These are phyloP conservation scores for Aquilaria malaccensis DNA, from an alignment of 345 rosid species.

Conservation along the genomic window DNA sequence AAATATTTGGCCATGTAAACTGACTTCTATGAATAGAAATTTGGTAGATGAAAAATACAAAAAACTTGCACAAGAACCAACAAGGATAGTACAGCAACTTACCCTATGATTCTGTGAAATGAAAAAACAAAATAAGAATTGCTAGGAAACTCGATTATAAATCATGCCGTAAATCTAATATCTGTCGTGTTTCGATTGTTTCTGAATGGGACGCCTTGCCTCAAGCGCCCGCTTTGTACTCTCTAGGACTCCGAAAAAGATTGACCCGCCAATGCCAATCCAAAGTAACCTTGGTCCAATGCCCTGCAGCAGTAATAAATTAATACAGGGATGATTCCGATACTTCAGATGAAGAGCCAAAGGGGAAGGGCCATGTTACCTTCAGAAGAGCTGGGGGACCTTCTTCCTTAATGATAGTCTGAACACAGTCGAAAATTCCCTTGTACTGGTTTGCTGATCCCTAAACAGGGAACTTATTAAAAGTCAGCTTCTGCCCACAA, in stretches of 20 bases:
- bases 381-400: constrained; percentile 85
- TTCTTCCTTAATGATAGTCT: constrained; percentile 73
- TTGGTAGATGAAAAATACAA: too few species aligned
- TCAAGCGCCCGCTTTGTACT: constrained; percentile 70
- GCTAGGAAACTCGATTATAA: not conserved
- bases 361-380: constrained; percentile 23
- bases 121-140: too few species aligned
- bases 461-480: constrained; percentile 18
- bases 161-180: not conserved
- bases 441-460: constrained; percentile 77
- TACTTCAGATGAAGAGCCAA: not conserved
- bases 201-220: constrained; percentile 35
- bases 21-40: too few species aligned
- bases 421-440: constrained; percentile 86
- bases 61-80: too few species aligned
- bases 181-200: constrained; percentile 24
- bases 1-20: too few species aligned
- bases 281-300: constrained; percentile 82
- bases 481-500: not conserved
- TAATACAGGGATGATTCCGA: not conserved
- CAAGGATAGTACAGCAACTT: too few species aligned
- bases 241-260: constrained; percentile 84
- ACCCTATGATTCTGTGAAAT: too few species aligned
- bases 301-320: constrained; percentile 42
- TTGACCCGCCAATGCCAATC: constrained; percentile 93